Percentiles rank a stretch among this genome's conserved stretches.
These are phyloP conservation scores for Penicillium capsulatum DNA, from an alignment of 2,329 filamentous ascomycete genomes.

Conservation along the genomic window DNA sequence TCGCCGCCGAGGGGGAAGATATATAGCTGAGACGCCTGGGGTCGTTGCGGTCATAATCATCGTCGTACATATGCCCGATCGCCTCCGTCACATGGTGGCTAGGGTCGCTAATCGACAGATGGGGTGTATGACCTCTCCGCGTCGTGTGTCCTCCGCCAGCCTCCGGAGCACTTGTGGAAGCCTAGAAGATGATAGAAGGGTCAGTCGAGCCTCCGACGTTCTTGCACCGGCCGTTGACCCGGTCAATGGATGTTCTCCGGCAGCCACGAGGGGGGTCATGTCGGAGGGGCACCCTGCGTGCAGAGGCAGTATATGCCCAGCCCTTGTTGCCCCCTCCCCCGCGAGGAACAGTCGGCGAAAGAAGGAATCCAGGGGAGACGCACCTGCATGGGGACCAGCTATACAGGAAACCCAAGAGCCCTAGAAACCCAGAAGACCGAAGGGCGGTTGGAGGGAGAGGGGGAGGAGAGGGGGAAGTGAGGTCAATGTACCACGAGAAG, in stretches of 20 bases:
- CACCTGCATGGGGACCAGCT: slow-evolving; percentile 40
- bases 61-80: slow-evolving; percentile 85
- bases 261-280: not conserved
- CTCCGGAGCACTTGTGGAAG: slow-evolving; percentile 40
- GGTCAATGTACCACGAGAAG: slow-evolving; percentile 37
- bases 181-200: slow-evolving; percentile 26
- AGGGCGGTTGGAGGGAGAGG: slow-evolving; percentile 24
- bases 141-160: slow-evolving; percentile 47
- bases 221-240: not conserved
- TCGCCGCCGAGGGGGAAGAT: slow-evolving; percentile 46
- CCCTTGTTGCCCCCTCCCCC: not conserved
- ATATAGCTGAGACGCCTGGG: slow-evolving; percentile 73
- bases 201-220: slow-evolving; percentile 5
- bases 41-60: slow-evolving; percentile 59
- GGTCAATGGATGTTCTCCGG: not conserved
- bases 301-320: not conserved
- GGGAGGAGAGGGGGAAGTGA: slow-evolving; percentile 17
- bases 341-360: slow-evolving; percentile 1
- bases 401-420: slow-evolving; percentile 24
- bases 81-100: slow-evolving; percentile 92
- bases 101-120: slow-evolving; percentile 75
- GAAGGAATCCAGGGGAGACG: slow-evolving; percentile 15
- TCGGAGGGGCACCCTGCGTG: not conserved
- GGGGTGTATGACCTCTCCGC: slow-evolving; percentile 56
- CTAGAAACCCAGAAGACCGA: slow-evolving; percentile 26